These are phyloP conservation scores for Cochlearia excelsa DNA, from an alignment of 345 rosid species.

Conservation along the genomic window DNA sequence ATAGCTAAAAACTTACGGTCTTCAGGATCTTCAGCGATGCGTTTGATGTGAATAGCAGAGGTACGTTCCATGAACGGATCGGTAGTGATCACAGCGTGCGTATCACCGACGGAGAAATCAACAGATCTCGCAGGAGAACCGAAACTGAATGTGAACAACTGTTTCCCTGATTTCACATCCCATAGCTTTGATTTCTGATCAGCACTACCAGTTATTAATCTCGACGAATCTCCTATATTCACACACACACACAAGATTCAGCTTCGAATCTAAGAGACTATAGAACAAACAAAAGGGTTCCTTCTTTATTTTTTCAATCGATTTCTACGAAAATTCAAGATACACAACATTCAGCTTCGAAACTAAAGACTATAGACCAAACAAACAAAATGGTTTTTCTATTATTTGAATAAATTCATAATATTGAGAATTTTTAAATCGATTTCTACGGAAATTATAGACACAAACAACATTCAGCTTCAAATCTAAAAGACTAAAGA, in stretches of 20 bases:
- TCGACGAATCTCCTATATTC: slow-evolving; percentile 67
- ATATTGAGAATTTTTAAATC: too few relatives aligned
- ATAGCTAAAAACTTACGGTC: slow-evolving; percentile 53
- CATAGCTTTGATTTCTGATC: slow-evolving; percentile 89
- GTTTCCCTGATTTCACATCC: slow-evolving; percentile 74
- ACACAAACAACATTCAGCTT: too few relatives aligned
- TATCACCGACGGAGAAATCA: slow-evolving; percentile 81
- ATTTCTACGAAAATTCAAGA: too few relatives aligned
- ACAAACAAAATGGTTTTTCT: too few relatives aligned
- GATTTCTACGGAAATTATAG: too few relatives aligned
- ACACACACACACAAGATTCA: background rate
- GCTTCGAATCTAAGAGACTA: background rate
- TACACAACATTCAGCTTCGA: too few relatives aligned
- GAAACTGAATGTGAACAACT: slow-evolving; percentile 62
- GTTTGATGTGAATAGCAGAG: slow-evolving; percentile 84
- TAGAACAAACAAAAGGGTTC: too few relatives aligned
- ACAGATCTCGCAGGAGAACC: slow-evolving; percentile 86
- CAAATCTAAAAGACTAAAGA: too few relatives aligned
- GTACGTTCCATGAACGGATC: slow-evolving; percentile 91
- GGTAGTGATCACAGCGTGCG: slow-evolving; percentile 80
- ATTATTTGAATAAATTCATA: too few relatives aligned
- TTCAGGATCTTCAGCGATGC: slow-evolving; percentile 55
- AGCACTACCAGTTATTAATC: slow-evolving; percentile 83
- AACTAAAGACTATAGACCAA: too few relatives aligned
- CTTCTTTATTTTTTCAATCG: too few relatives aligned